Conservation (phyloP, 768 basidiomycete genomes). For the Pleurotus pulmonarius region DNA sequence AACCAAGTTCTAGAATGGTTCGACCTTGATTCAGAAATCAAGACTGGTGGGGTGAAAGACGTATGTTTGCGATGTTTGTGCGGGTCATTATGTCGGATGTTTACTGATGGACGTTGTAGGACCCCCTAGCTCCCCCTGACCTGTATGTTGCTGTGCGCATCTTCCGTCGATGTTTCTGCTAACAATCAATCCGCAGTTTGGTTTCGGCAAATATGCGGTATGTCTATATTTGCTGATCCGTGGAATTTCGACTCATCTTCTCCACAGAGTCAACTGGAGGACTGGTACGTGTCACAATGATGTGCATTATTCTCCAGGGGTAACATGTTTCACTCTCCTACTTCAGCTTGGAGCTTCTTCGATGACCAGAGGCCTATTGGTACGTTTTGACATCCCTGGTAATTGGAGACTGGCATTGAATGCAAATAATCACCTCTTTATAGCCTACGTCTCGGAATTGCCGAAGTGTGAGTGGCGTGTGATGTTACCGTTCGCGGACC, state of each 20-base stretch:
- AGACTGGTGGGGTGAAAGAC: constrained; percentile 49
- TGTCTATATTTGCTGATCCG: constrained; percentile 8
- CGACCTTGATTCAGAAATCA: constrained; percentile 58
- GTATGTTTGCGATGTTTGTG: constrained; percentile 21
- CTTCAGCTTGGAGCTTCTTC: constrained; percentile 39
- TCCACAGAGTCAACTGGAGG: constrained; percentile 41
- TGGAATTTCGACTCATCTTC: neutral
- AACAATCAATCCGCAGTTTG: constrained; percentile 11
- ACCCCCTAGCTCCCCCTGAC: constrained; percentile 39
- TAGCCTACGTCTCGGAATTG: constrained; percentile 42
- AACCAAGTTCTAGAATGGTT: constrained; percentile 62
- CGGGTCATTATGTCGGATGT: neutral
- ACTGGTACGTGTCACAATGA: constrained; percentile 28
- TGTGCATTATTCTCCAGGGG: neutral
- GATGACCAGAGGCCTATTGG: constrained; percentile 38
- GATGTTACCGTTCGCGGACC: too few species aligned
- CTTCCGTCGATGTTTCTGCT: neutral
- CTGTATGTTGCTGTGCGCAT: constrained; percentile 26
- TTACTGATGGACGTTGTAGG: constrained; percentile 18
- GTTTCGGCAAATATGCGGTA: constrained; percentile 43
- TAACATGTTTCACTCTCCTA: neutral
- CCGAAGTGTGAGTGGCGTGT: constrained; percentile 23
- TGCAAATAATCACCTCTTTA: neutral
- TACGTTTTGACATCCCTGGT: constrained; percentile 12
- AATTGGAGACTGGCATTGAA: neutral